These are phyloP conservation scores for Sordariomycetes sp. DNA, from an alignment of 2,329 filamentous ascomycete genomes.

Conservation along the genomic window DNA sequence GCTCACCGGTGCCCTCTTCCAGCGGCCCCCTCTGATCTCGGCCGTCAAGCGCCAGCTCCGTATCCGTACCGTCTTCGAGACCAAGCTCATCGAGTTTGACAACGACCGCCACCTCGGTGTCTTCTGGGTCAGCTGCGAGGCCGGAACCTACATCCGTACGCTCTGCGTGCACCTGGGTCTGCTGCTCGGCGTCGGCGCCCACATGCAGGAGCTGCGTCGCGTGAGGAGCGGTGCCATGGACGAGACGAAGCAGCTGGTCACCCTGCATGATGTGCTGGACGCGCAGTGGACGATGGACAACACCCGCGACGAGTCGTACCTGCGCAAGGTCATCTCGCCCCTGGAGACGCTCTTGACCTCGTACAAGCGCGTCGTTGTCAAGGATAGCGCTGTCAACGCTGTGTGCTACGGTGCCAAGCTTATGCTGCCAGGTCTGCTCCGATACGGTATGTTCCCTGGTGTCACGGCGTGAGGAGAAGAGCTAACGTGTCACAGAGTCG, in stretches of 20 bases:
- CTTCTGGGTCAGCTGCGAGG: conserved; percentile 99
- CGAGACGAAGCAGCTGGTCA: conserved; percentile 81
- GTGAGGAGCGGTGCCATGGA: conserved; percentile 93
- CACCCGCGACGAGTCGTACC: conserved; percentile 85
- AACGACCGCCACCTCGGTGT: conserved; percentile 95
- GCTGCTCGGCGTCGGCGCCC: conserved; percentile 71
- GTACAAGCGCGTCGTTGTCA: conserved; percentile 97
- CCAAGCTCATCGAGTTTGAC: conserved; percentile 94
- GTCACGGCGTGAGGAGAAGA: conserved; percentile 4
- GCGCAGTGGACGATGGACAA: conserved; percentile 97
- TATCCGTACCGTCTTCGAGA: conserved; percentile 96
- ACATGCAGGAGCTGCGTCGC: conserved; percentile 97
- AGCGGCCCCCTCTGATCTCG: conserved; percentile 87
- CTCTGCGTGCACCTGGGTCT: conserved; percentile 88
- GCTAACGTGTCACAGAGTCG: conserved; percentile 47
- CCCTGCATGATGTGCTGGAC: conserved; percentile 78
- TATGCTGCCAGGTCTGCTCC: conserved; percentile 92
- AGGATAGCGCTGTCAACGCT: conserved; percentile 76
- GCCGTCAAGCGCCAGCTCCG: conserved; percentile 98
- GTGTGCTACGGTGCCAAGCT: conserved; percentile 98
- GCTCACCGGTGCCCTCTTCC: conserved; percentile 89
- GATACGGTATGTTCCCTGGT: conserved; percentile 60
- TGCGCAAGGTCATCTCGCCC: conserved; percentile 84
- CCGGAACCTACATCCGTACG: conserved; percentile 94
- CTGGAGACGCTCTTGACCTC: conserved; percentile 84